Base-by-base conservation (phyloP, 2,329 filamentous ascomycete species). In the Thielaviopsis cerberus region DNA sequence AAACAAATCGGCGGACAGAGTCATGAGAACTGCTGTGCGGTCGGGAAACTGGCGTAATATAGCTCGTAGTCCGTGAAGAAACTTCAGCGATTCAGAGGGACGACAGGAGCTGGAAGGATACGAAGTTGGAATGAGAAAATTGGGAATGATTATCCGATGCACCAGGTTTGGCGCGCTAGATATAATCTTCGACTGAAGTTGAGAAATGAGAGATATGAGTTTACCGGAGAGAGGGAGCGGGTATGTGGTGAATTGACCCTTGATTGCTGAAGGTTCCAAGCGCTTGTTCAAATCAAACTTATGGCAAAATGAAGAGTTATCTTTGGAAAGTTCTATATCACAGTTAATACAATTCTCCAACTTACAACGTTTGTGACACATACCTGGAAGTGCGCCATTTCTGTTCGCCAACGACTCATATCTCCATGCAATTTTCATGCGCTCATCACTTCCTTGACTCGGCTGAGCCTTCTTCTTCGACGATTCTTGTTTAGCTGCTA, bases 401-500 rank as follows among this genome's bases (percentile, higher is more conserved):
- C 85, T 64, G 58, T 70, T 84, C 17, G 86, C 85, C 57, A 97
- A 70, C 34, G 82, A 79, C 70, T 97, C 90, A 71, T 98, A 98
- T 69, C 92, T 79, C 92, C 92, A 98, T 3, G 92, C 92, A 73
- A 98, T 98, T 73, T 95, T 97, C 92, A 98, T 97, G 62, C 91
- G 86, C 15, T 76, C 75, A 24, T 59, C 56, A 3, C 48, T 45
- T 2, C 13, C 34, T 27, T 51, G 58, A 13, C 27, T 55, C 3
- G 56, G 15, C 11, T 10, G 10, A 20, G 58, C 15, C n/a, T 51
- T 55, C 24, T 26, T 45, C 8, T 50, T 45, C 17, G 26, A 37
- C 22, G 45, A 54, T 11, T 53, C 20, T 23, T 59, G 60, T 23
- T 59, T 59, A 25, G 51, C 41, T 15, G 59, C 76, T 34, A 94